These are phyloP conservation scores for Stagonosporopsis tanaceti DNA, from an alignment of 2,329 filamentous ascomycete species.

Conservation along the genomic window DNA sequence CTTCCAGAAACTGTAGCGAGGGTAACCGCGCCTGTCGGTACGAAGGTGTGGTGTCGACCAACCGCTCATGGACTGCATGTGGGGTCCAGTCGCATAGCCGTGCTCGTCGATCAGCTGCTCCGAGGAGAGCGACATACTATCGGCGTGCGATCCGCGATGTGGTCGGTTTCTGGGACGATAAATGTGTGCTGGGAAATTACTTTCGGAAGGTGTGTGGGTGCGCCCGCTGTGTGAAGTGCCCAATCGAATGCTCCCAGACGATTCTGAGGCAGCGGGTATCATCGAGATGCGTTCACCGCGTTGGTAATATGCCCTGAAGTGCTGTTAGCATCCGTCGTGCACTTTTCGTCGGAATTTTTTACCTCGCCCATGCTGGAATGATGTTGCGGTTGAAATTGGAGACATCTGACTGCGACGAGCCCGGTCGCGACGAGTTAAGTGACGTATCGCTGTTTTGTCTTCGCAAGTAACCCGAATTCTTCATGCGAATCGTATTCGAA, in stretches of 20 bases:
- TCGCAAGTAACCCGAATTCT: conserved; percentile 49
- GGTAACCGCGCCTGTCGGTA: conserved; percentile 53
- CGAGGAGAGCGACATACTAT: conserved; percentile 41
- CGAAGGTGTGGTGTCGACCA: conserved; percentile 49
- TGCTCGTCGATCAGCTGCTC: conserved; percentile 41
- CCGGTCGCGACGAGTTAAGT: conserved; percentile 43
- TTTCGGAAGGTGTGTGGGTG: conserved; percentile 48
- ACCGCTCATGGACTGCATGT: conserved; percentile 36
- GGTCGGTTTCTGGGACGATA: conserved; percentile 51
- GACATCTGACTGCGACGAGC: conserved; percentile 47
- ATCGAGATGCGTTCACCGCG: conserved; percentile 47
- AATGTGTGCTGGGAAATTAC: conserved; percentile 48
- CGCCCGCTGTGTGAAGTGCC: conserved; percentile 48
- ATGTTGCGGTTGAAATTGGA: conserved; percentile 45
- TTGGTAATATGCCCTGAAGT: conserved; percentile 47
- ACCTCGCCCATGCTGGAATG: conserved; percentile 52
- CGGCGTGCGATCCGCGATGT: conserved; percentile 40
- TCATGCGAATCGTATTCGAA: conserved; percentile 48
- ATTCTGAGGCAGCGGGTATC: conserved; percentile 46
- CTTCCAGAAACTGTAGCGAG: conserved; percentile 71
- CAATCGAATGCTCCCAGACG: conserved; percentile 41
- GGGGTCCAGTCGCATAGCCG: conserved; percentile 37
- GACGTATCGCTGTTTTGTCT: conserved; percentile 46
- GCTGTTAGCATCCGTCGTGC: conserved; percentile 20
- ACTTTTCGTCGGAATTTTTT: conserved; percentile 5